Base-by-base conservation (phyloP, 2,329 filamentous ascomycete species). In the Didymella sp. region DNA sequence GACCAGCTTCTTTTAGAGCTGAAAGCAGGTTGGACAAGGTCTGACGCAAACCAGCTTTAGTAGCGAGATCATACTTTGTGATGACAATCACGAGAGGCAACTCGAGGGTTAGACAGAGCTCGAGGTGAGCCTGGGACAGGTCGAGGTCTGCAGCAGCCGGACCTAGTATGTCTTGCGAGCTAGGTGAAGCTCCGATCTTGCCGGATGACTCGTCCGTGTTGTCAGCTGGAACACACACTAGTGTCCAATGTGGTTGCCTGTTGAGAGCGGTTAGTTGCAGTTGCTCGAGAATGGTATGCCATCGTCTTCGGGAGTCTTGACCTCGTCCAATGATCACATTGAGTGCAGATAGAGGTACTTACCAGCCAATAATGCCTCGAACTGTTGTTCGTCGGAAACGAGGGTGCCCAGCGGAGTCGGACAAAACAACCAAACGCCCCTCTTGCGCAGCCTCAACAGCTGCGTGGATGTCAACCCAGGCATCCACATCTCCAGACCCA, bases 381-480 rank as follows among this genome's bases (percentile, higher is more conserved):
- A 98, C 81, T 2, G 92, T 94, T 6, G 94, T 98, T 53, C 95
- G 88, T 44, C 92, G 86, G 75, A 95, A 99, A 41, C 92, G 87
- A 33, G 93, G 89, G 62, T 96, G 91, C 0, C 95, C 95, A 15
- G 94, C 94, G 42, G 94, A 96, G 76, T 99, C 95, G 0, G 92
- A 91, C 6, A 98, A 81, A 64, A 97, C 93, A 5, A 95, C 91
- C 3, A 99, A 78, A 19, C 93, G 87, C 2, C 89, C 91, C 56
- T 83, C 78, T 54, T 87, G 85, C 1, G 91, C 86, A 38, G 87
- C 78, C 58, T 88, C 86, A 0, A 91, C 86, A 45, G 87, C 85
- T 33, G 90, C 88, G 73, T 99, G 95, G 49, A 98, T 95, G 72
- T 97, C 94, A 50, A 91, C 88, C 95, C 95, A 99, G 0, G 92